phyloP scores from a whole-genome alignment of 768 basidiomycete genomes.

The Mycena latifolia region DNA sequence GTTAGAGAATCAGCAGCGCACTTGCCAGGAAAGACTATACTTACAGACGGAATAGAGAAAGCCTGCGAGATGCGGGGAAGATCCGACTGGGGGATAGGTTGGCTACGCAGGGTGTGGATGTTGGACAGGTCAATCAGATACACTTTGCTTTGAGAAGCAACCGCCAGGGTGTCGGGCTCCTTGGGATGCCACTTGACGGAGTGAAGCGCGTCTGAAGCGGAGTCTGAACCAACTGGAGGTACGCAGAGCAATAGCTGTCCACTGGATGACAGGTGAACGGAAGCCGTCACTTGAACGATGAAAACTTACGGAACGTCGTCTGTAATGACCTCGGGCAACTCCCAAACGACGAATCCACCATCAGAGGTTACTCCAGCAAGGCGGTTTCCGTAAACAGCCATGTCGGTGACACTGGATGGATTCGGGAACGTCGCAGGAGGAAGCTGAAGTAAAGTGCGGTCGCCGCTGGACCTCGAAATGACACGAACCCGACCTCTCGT shows the following conservation, averaged over 20 bases:
- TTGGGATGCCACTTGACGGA: conserved; percentile 93
- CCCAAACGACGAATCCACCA: conserved; percentile 92
- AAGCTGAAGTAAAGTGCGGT: conserved; percentile 87
- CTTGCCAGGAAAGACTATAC: conserved; percentile 41
- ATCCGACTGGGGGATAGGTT: conserved; percentile 77
- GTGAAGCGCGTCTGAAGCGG: conserved; percentile 72
- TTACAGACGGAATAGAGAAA: conserved; percentile 78
- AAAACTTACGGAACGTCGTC: conserved; percentile 86
- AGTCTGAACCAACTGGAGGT: conserved; percentile 59
- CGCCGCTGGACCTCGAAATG: conserved; percentile 89
- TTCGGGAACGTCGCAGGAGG: conserved; percentile 68
- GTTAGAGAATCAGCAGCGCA: conserved; percentile 18
- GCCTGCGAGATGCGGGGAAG: conserved; percentile 76
- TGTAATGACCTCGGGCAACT: conserved; percentile 83
- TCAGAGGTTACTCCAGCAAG: conserved; percentile 90
- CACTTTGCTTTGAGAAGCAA: conserved; percentile 83
- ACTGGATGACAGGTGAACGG: conserved; percentile 49
- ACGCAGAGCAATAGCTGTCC: conserved; percentile 79
- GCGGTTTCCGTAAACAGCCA: conserved; percentile 87
- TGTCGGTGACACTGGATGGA: conserved; percentile 79
- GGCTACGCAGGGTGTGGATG: conserved; percentile 69
- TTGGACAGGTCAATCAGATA: conserved; percentile 82
- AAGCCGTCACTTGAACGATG: conserved; percentile 6
- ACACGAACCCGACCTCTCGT: conserved; percentile 91
- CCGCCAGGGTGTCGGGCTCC: conserved; percentile 81